phyloP scores from a whole-genome alignment of 1,139 yeast species.

The Pneumocystis murina region DNA sequence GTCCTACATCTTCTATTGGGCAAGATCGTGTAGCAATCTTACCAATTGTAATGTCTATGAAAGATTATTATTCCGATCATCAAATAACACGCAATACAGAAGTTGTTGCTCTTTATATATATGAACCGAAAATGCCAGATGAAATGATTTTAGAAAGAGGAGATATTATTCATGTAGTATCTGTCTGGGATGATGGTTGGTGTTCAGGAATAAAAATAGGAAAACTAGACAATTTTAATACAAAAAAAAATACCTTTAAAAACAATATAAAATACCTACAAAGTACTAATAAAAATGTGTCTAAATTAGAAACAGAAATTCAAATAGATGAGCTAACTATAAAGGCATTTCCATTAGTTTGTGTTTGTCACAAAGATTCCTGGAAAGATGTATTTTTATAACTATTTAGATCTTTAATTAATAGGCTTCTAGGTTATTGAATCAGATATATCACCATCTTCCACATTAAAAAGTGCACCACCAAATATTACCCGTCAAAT shows the following conservation, averaged over 20 bases:
- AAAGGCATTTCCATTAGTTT: constrained; percentile 1
- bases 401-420: not conserved
- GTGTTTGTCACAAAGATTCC: constrained; percentile 2
- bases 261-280: not conserved
- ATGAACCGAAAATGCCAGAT: constrained; percentile 1
- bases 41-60: not conserved
- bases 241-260: not conserved
- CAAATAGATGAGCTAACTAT: not conserved
- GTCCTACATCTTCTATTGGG: not conserved
- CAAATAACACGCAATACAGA: not conserved
- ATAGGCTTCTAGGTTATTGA: not conserved
- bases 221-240: not conserved
- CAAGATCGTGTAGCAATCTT: not conserved
- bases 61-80: not conserved
- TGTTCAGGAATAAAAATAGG: constrained; percentile 1
- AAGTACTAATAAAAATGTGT: not conserved
- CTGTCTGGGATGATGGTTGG: constrained; percentile 3
- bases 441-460: not conserved
- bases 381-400: not conserved
- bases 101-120: constrained; percentile 1
- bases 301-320: not conserved
- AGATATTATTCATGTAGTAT: constrained; percentile 1
- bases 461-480: not conserved
- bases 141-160: constrained; percentile 2
- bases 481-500: not conserved